Conservation (phyloP, 768 basidiomycete species). For the Boletus coccyginus region DNA sequence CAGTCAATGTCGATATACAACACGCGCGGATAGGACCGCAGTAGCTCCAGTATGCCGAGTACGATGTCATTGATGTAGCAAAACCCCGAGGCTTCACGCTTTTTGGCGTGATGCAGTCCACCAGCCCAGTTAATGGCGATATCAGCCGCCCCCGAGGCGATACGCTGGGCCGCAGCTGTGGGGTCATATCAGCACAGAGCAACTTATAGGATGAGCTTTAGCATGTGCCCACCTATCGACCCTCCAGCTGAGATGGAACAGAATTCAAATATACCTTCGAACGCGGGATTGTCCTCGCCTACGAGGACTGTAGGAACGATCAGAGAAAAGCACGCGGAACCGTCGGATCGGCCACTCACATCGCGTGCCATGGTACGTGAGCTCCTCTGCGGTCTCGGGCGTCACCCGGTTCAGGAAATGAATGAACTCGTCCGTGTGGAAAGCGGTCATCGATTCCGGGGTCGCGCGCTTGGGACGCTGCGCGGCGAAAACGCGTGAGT, state of each 20-base stretch:
- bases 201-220: background rate
- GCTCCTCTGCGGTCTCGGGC: slow-evolving; percentile 84
- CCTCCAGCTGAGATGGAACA: slow-evolving; percentile 96
- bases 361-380: slow-evolving; percentile 80
- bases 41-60: slow-evolving; percentile 87
- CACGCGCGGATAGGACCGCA: slow-evolving; percentile 83
- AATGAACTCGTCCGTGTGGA: slow-evolving; percentile 98
- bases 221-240: slow-evolving; percentile 67
- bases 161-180: slow-evolving; percentile 73
- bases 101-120: slow-evolving; percentile 99
- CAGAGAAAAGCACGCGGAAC: background rate
- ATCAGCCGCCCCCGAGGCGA: slow-evolving; percentile 76
- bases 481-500: background rate
- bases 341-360: slow-evolving; percentile 50
- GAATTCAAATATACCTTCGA: slow-evolving; percentile 96
- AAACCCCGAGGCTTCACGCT: slow-evolving; percentile 95
- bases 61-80: slow-evolving; percentile 99
- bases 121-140: slow-evolving; percentile 97
- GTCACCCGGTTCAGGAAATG: slow-evolving; percentile 87
- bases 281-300: slow-evolving; percentile 95
- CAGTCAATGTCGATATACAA: slow-evolving; percentile 98
- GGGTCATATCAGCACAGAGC: background rate
- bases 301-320: slow-evolving; percentile 42
- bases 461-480: slow-evolving; percentile 71
- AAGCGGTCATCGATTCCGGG: slow-evolving; percentile 80